Base-by-base conservation (phyloP, 768 basidiomycete species). In the Dacryopinax primogenitus region DNA sequence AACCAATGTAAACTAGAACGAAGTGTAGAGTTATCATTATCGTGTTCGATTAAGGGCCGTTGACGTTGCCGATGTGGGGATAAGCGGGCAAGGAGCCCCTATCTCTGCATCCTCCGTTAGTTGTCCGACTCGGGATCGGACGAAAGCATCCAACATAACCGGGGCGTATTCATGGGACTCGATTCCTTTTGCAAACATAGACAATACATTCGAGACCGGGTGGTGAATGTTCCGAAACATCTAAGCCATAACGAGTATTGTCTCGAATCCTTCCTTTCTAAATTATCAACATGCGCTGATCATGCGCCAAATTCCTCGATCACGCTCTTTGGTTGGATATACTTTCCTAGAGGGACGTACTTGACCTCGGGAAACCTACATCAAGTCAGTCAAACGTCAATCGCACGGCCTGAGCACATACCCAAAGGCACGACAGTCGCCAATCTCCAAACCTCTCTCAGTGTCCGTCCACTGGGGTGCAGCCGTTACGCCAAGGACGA, bases 391-490 rank as follows among this genome's bases (percentile, higher is more conserved):
- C 9, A 9, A 18, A 9, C 11, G 18, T 9, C 36, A 18, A 37
- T 9, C 9, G 36, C 36, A 37, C 36, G 18, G 18, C 9, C 11
- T 37, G 45, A 7, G 45, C 12, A 47, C 45, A 47, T 47, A 71
- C 36, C 70, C 70, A 35, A 71, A 72, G 1, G 69, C 67, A 1
- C 33, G 58, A 6, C 68, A 65, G 28, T 41, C 71, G 3, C 71
- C 71, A 9, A 70, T 34, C 28, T 68, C 67, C 15, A 71, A 61
- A 11, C 71, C 71, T 16, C 69, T 47, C 12, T 33, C 64, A 3
- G 70, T 70, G 23, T 47, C 45, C 16, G 71, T 71, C 71, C 71
- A 72, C 23, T 67, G 64, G 3, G 71, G 70, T 12, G 67, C 67
- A 39, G 67, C 69, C 15, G 71, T 69, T 18, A 69, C 51, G 26